Conservation (phyloP, 83 land plant genomes). For the Picea engelmannii region DNA sequence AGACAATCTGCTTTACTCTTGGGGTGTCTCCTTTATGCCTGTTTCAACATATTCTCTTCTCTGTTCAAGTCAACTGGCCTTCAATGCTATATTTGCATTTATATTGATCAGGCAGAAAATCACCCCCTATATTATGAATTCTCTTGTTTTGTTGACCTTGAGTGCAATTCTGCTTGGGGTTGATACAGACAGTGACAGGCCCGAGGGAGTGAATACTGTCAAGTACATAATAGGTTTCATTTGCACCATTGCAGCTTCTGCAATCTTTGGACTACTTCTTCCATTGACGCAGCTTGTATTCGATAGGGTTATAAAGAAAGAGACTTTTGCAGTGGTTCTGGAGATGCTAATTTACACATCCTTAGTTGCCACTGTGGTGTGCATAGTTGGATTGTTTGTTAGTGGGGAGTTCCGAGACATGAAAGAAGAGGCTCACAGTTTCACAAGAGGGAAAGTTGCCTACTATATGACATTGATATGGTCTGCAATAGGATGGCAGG, state of each 20-base stretch:
- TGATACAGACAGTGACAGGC: background rate
- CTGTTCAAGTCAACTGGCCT: background rate
- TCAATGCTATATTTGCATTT: slow-evolving; percentile 32
- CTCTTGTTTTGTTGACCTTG: slow-evolving; percentile 31
- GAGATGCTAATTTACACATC: slow-evolving; percentile 24
- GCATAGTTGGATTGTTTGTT: too few species aligned
- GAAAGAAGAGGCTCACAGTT: too few species aligned
- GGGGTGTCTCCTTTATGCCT: too few species aligned
- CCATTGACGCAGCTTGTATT: slow-evolving; percentile 43
- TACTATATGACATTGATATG: too few species aligned
- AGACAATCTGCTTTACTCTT: too few species aligned
- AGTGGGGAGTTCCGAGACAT: too few species aligned
- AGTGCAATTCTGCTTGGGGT: slow-evolving; percentile 22
- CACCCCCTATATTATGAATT: slow-evolving; percentile 24
- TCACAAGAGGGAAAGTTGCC: too few species aligned
- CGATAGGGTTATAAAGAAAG: background rate
- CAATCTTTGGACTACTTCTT: slow-evolving; percentile 40
- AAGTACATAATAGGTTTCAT: slow-evolving; percentile 39
- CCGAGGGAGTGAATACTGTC: background rate
- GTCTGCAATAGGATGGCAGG: too few species aligned
- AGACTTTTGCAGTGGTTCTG: slow-evolving; percentile 35
- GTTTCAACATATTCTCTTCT: too few species aligned
- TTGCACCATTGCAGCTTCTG: slow-evolving; percentile 45
- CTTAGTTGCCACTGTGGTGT: too few species aligned
- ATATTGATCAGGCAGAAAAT: slow-evolving; percentile 28